phyloP scores from a whole-genome alignment of 805 yeast genomes.

The Suhomyces xylopsoci region DNA sequence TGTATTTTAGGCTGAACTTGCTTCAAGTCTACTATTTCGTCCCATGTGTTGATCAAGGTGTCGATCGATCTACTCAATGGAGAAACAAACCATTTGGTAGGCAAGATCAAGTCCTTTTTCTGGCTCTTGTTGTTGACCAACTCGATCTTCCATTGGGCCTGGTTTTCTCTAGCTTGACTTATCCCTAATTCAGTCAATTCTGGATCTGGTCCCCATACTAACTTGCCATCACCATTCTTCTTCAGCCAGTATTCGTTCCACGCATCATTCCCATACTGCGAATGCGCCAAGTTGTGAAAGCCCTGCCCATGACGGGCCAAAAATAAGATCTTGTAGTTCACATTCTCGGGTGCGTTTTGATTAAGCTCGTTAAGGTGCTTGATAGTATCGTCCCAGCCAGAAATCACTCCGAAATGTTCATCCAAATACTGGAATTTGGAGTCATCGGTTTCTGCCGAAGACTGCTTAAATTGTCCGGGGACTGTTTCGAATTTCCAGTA shows the following conservation, averaged over 20 bases:
- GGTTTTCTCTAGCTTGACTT: slow-evolving; percentile 44
- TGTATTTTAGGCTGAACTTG: slow-evolving; percentile 35
- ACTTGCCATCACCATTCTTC: slow-evolving; percentile 43
- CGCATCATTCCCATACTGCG: slow-evolving; percentile 41
- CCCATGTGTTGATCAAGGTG: slow-evolving; percentile 49
- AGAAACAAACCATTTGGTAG: slow-evolving; percentile 44
- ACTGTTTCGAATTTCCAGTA: slow-evolving; percentile 41
- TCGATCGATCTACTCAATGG: slow-evolving; percentile 52
- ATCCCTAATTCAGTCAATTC: slow-evolving; percentile 46
- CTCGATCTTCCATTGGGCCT: slow-evolving; percentile 38
- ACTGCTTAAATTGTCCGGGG: slow-evolving; percentile 44
- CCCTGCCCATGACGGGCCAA: slow-evolving; percentile 57
- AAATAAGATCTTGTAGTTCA: slow-evolving; percentile 43
- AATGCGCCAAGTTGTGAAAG: slow-evolving; percentile 47
- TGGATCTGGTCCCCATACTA: slow-evolving; percentile 53
- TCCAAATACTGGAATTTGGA: slow-evolving; percentile 39
- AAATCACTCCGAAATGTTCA: slow-evolving; percentile 42
- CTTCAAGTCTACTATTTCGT: slow-evolving; percentile 21
- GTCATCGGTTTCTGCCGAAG: slow-evolving; percentile 39
- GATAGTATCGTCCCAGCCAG: slow-evolving; percentile 20
- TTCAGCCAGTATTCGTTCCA: slow-evolving; percentile 49
- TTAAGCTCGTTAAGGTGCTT: slow-evolving; percentile 36
- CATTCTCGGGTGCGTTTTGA: slow-evolving; percentile 19
- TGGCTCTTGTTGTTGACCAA: slow-evolving; percentile 19
- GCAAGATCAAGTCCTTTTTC: slow-evolving; percentile 17